Evolutionary conservation across 345 rosid species (phyloP).

Genomic region (Carallia pectinifolia): DNA sequence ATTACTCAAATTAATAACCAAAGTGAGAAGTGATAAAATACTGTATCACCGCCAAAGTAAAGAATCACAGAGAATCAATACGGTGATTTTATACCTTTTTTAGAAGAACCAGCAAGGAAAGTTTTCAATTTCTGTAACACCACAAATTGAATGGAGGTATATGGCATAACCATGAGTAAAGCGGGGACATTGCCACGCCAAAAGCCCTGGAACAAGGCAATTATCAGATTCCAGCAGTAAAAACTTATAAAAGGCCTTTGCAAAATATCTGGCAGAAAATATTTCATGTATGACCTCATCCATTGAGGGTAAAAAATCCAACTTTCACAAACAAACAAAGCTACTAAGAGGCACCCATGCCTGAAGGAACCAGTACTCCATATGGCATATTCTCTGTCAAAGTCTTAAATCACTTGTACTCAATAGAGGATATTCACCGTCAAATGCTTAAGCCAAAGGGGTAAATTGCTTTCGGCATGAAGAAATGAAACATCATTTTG

Average conservation of each 20-base stretch:
- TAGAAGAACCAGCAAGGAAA: constrained; percentile 82
- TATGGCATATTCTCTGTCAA: too few species aligned
- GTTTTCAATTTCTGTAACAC: constrained; percentile 81
- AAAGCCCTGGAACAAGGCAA: constrained; percentile 69
- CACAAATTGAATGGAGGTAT: constrained; percentile 86
- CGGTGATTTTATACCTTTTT: constrained; percentile 52
- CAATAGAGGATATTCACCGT: too few species aligned
- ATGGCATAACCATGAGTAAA: constrained; percentile 96
- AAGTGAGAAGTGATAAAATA: background rate
- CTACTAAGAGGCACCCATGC: too few species aligned
- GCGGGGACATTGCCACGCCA: constrained; percentile 99
- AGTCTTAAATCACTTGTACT: too few species aligned
- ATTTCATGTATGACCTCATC: background rate
- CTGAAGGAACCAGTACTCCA: too few species aligned
- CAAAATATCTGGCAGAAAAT: background rate
- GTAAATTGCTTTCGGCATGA: too few species aligned
- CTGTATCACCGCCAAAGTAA: background rate
- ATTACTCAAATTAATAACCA: too few species aligned
- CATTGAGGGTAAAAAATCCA: too few species aligned
- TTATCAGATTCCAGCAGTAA: constrained; percentile 11
- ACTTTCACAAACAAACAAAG: too few species aligned
- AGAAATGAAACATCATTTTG: too few species aligned
- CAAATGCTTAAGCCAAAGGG: too few species aligned
- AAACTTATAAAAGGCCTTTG: background rate
- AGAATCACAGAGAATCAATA: background rate